A percentile compares a stretch with the other conserved stretches of the same genome.
Conservation (phyloP, 495 filamentous ascomycete species). For the Ramalina peruviana region DNA sequence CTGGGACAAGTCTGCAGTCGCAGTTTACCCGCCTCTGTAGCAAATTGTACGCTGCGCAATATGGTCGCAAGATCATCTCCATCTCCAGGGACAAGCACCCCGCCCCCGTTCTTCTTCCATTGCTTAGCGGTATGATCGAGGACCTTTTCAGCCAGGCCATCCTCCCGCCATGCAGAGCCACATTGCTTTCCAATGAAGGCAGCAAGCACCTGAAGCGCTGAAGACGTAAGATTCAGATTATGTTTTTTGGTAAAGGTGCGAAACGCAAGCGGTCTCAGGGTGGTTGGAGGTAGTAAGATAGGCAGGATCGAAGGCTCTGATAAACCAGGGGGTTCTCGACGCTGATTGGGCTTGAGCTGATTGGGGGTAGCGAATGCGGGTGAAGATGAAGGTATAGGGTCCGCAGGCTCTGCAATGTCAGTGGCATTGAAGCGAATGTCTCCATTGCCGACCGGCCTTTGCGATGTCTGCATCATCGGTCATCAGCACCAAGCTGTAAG, state of each 20-base stretch:
- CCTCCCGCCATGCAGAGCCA: constrained; percentile 91
- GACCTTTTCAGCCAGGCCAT: constrained; percentile 81
- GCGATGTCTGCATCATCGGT: no score
- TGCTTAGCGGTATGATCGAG: constrained; percentile 78
- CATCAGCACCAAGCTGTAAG: no score
- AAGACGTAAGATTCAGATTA: constrained; percentile 81
- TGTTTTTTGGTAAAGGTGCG: constrained; percentile 96
- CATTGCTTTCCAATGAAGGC: constrained; percentile 85
- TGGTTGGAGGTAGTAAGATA: constrained; percentile 74
- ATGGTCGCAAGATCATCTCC: constrained; percentile 61
- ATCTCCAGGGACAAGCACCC: constrained; percentile 75
- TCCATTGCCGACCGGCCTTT: background rate
- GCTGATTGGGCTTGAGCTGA: constrained; percentile 44
- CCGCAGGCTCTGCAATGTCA: constrained; percentile 22
- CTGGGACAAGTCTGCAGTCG: no score
- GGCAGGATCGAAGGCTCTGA: constrained; percentile 67
- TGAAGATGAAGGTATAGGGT: constrained; percentile 71
- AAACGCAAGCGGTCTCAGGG: constrained; percentile 81
- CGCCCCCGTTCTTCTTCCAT: constrained; percentile 74
- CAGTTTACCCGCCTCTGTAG: constrained; percentile 62
- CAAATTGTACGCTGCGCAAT: constrained; percentile 64
- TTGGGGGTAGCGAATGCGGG: constrained; percentile 77
- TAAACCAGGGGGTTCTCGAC: constrained; percentile 24
- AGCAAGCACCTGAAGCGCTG: constrained; percentile 70
- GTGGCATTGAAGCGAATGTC: constrained; percentile 11